Conservation (phyloP, 495 filamentous ascomycete species). For the Tuber calosporum region DNA sequence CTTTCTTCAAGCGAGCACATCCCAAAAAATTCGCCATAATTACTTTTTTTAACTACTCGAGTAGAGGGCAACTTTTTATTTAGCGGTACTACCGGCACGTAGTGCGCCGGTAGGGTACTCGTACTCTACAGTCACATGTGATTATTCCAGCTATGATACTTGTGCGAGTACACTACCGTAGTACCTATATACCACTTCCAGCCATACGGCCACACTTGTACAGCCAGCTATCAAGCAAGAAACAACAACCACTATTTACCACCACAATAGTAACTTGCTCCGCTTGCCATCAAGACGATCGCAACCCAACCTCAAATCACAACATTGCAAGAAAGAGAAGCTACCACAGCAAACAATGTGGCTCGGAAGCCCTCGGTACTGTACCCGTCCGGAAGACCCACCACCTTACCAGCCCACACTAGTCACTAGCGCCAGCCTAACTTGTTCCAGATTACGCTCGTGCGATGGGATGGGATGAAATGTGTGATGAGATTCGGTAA, state of each 20-base stretch:
- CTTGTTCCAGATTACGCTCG: not conserved
- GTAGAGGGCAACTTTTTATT: not conserved
- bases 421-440: no score
- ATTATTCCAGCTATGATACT: no score
- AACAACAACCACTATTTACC: no score
- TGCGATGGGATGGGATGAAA: not conserved
- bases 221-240: not conserved
- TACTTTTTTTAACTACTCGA: not conserved
- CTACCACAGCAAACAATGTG: not conserved
- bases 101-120: not conserved
- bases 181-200: not conserved
- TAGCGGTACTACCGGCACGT: not conserved
- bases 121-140: no score
- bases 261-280: not conserved
- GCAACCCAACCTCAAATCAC: not conserved
- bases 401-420: not conserved
- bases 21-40: not conserved
- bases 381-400: not conserved
- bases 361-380: not conserved
- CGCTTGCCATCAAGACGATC: not conserved
- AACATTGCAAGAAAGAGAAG: not conserved
- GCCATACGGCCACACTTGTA: not conserved
- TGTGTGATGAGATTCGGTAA: not conserved
- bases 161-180: not conserved
- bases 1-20: not conserved